A percentile compares a stretch with the other conserved stretches of the same genome.
phyloP scores from a whole-genome alignment of 2,329 filamentous ascomycete genomes.

The Neofusicoccum laricinum region DNA sequence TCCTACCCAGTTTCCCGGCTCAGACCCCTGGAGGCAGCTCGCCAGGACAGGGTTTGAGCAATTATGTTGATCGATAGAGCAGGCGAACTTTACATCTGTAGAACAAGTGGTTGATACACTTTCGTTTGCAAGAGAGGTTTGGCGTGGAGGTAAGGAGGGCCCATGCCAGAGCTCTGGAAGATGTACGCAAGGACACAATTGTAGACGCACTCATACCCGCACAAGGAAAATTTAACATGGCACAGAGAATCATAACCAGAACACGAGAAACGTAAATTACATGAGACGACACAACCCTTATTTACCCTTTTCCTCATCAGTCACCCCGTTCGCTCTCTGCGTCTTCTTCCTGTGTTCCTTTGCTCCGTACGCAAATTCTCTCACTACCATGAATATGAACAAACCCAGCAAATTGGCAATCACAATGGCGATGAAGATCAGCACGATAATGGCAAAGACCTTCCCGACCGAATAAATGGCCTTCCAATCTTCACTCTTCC shows the following conservation, averaged over 20 bases:
- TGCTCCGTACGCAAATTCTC: neutral
- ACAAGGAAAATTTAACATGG: no score
- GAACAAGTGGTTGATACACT: no score
- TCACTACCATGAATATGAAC: neutral
- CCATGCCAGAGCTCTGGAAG: no score
- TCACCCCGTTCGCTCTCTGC: neutral
- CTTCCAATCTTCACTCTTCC: neutral
- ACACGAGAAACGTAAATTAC: neutral
- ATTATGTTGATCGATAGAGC: no score
- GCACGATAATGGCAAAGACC: neutral
- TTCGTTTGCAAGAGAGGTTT: no score
- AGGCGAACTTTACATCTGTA: no score
- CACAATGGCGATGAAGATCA: neutral
- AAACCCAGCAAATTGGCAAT: neutral
- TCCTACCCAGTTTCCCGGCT: neutral
- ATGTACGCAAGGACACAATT: no score
- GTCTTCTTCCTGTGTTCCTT: neutral
- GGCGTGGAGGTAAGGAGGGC: no score
- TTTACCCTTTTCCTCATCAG: conserved; percentile 1
- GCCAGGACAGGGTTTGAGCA: no score
- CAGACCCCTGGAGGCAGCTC: no score
- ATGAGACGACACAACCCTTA: neutral
- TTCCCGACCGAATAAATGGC: neutral
- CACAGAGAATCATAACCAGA: no score
- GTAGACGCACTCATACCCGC: no score